Evolutionary conservation across 805 yeast species (phyloP).

Genomic region (Dipodascus geniculatus): DNA sequence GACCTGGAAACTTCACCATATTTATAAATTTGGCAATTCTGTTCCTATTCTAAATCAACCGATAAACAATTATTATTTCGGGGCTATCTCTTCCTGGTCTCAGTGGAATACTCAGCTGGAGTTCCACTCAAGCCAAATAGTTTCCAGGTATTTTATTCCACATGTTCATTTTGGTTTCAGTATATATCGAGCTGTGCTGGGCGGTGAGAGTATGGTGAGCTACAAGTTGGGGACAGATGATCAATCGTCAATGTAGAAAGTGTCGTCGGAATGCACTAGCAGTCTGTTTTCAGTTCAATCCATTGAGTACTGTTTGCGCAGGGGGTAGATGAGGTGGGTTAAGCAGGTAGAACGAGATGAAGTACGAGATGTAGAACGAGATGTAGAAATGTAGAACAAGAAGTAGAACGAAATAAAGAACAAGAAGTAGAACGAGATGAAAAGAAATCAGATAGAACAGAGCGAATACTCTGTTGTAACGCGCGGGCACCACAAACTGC

Average conservation of each 20-base stretch:
- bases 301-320: too few relatives aligned
- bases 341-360: too few relatives aligned
- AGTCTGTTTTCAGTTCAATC: too few relatives aligned
- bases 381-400: too few relatives aligned
- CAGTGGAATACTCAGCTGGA: background rate
- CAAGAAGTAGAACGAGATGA: too few relatives aligned
- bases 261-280: too few relatives aligned
- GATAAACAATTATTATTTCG: background rate
- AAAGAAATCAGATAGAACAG: too few relatives aligned
- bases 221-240: background rate
- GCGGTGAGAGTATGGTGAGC: background rate
- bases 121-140: background rate
- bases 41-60: background rate
- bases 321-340: too few relatives aligned
- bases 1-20: background rate
- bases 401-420: background rate
- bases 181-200: background rate
- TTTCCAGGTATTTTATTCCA: background rate
- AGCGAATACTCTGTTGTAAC: background rate
- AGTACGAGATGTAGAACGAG: too few relatives aligned
- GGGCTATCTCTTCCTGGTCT: background rate
- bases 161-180: background rate
- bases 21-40: background rate
- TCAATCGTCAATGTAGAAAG: too few relatives aligned
- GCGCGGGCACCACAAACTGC: background rate